Evolutionary conservation across 1,139 yeast genomes (phyloP).

Genomic region (Meyerozyma smithsonii): DNA sequence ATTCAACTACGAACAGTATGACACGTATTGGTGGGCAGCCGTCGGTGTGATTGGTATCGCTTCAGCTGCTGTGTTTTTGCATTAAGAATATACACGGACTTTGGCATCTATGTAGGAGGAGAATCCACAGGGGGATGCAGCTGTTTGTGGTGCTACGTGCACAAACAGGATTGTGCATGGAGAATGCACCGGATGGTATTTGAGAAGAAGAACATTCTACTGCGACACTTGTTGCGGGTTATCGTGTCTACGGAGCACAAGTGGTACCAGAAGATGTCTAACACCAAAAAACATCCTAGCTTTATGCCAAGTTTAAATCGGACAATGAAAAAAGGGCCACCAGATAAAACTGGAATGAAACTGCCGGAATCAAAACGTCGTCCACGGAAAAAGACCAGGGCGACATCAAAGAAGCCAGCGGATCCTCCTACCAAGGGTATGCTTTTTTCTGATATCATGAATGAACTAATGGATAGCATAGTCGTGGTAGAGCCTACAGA

Average conservation of each 20-base stretch:
- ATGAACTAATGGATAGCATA: background rate
- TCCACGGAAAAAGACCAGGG: background rate
- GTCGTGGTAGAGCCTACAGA: background rate
- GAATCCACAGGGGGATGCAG: too few species aligned
- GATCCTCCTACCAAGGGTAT: background rate
- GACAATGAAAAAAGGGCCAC: too few species aligned
- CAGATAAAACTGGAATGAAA: too few species aligned
- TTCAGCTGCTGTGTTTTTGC: constrained; percentile 11
- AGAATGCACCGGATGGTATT: too few species aligned
- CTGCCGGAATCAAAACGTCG: too few species aligned
- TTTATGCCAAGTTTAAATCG: too few species aligned
- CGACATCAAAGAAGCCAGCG: background rate
- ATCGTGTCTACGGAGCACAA: too few species aligned
- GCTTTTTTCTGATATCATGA: background rate
- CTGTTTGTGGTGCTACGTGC: background rate
- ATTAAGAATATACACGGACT: constrained; percentile 1
- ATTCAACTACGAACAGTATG: constrained; percentile 35
- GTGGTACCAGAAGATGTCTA: too few species aligned
- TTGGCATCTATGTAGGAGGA: background rate
- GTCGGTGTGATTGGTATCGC: constrained; percentile 23
- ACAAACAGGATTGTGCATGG: too few species aligned
- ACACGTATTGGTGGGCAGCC: constrained; percentile 43
- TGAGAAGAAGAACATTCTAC: too few species aligned
- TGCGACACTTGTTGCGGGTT: too few species aligned
- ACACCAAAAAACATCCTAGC: too few species aligned